Percentiles rank a stretch among this genome's conserved stretches.
These are phyloP conservation scores for Lenwebbia sp. DNA, from an alignment of 345 rosid genomes.

Conservation along the genomic window DNA sequence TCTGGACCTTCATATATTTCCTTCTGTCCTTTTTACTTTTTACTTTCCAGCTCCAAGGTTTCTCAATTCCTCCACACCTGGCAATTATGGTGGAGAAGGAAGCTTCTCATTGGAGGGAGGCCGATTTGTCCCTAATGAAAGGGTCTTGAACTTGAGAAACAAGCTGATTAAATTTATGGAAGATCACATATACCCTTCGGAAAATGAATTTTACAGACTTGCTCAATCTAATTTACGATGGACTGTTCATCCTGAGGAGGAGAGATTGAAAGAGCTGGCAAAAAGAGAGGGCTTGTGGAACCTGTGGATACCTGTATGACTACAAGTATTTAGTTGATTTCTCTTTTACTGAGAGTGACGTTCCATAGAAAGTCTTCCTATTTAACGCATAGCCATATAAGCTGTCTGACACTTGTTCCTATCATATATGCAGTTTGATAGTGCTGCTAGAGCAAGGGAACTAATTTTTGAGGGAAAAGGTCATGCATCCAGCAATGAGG, in stretches of 20 bases:
- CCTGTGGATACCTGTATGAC: constrained; percentile 75
- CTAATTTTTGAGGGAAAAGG: constrained; percentile 32
- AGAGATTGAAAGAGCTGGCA: constrained; percentile 76
- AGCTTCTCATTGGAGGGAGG: constrained; percentile 46
- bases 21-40: background rate
- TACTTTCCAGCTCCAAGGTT: background rate
- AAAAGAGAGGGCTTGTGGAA: constrained; percentile 93
- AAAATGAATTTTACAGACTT: constrained; percentile 61
- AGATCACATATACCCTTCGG: constrained; percentile 78
- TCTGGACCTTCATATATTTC: background rate
- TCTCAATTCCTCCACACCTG: background rate
- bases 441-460: constrained; percentile 78
- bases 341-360: background rate
- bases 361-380: background rate
- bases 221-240: constrained; percentile 68
- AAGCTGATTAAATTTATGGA: constrained; percentile 84
- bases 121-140: constrained; percentile 56
- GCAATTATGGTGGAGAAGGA: constrained; percentile 12
- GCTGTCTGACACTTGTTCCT: background rate
- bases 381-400: background rate
- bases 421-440: constrained; percentile 55
- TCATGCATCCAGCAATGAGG: constrained; percentile 9
- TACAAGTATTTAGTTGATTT: background rate
- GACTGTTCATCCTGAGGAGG: constrained; percentile 92
- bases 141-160: constrained; percentile 50